Evolutionary conservation across 805 yeast species (phyloP), one percentile per base, ranked within the genome.

Genomic region (Zygosaccharomyces gambellarensis): DNA sequence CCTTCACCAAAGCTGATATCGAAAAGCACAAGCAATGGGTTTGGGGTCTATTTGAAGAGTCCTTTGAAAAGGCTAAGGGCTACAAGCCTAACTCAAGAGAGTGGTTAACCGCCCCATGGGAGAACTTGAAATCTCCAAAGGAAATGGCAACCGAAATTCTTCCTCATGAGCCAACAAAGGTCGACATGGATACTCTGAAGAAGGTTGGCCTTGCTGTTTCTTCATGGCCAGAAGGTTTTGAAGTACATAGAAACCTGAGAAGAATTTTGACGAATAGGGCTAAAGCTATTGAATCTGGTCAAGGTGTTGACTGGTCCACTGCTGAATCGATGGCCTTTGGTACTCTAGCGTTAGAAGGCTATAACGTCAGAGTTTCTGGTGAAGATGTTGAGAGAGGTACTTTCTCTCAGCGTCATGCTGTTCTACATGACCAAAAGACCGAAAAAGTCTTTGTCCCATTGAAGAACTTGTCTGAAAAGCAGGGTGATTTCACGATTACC

Each of bases 331-430:
- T 94, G 62, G 99, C 99, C 17, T 92, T 85, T 64, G 99, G 98
- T 66, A 82, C 97, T 45, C 78, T 94, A 60, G 85, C 84, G 47
- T 69, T 83, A 64, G 99, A 94, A 74, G 99, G 99, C 57, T 86
- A 85, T 75, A 96, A 92, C 63, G 95, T 94, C 52, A 87, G 99
- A 78, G 86, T 94, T 45, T 87, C 97, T 42, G 99, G 99, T 70
- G 98, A 94, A 78, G 99, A 94, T 81, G 98, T 94, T 58, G 99
- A 94, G 80, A 90, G 99, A 82, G 99, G 99, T 78, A 94, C 99
- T 36, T 92, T 94, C 81, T 94, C 99, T 48, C 99, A 94, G 78
- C 92, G 99, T 76, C 99, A 94, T 69, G 92, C 98, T 51, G 97
- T 94, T 43, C 78, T 94, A 70, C 99, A 94, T 71, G 99, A 94